Evolutionary conservation across 768 basidiomycete genomes (phyloP), one percentile per base, ranked within the genome.

Genomic region (Auricularia cornea): DNA sequence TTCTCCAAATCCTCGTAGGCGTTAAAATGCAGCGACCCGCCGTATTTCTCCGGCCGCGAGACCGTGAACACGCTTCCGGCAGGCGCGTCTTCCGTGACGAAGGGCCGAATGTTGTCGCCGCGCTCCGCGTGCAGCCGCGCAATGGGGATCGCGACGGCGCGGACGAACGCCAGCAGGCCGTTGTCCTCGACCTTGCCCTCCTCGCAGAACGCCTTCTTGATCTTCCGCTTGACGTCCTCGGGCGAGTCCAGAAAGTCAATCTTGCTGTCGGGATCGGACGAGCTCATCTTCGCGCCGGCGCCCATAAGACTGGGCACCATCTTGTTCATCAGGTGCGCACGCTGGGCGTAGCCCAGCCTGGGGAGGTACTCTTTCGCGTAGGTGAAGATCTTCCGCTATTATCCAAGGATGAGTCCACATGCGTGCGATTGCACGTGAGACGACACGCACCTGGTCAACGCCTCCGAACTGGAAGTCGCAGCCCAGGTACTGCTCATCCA

Each of bases 391-490:
- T 98, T 98, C 64, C 96, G 87, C 93, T 96, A 71, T n/a, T 59
- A 11, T 32, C 23, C 20, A 59, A 41, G 35, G 32, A 10, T 61
- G 29, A 38, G 10, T 61, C 20, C 54, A 59, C 16, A 5, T 38
- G 35, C 59, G 30, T 26, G 3, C 26, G 54, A n/a, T 23, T 26
- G 35, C 11, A 10, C 20, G 40, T 57, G 8, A 33, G 29, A 62
- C 33, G 40, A 32, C 1, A 71, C 83, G 61, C 62, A 95, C 95
- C 83, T 98, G 96, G 72, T 99, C 97, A 10, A 93, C 87, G 60
- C 97, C 97, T 18, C 96, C 97, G 68, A 99, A 99, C 75, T 98
- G 97, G 78, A 99, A 96, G 73, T 98, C 94, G 31, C 91, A 89
- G 20, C 81, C 92, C 23, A 99, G 83, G 81, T 98, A 98, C 77